Conservation (phyloP, 257 asterid genomes). For the Cordia subcordata region DNA sequence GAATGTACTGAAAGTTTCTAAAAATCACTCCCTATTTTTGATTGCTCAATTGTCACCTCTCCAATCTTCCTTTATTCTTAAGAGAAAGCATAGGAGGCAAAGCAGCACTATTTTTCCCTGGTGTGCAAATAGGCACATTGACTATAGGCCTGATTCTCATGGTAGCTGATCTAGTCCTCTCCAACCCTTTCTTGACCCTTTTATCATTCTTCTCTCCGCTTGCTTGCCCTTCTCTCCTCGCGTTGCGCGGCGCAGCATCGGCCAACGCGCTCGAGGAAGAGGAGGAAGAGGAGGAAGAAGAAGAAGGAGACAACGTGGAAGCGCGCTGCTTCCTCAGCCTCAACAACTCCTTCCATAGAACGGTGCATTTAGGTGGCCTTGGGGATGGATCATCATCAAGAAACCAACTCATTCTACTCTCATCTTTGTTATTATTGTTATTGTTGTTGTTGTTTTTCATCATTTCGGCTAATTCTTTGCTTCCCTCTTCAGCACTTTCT, state of each 20-base stretch:
- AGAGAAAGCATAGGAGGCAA: slow-evolving; percentile 55
- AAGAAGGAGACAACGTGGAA: slow-evolving; percentile 44
- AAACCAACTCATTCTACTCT: slow-evolving; percentile 51
- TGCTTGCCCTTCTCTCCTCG: slow-evolving; percentile 22
- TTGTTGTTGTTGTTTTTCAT: no score
- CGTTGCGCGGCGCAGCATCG: slow-evolving; percentile 18
- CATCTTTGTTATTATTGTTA: slow-evolving; percentile 28
- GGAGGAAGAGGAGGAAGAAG: slow-evolving; percentile 41
- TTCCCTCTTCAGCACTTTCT: slow-evolving; percentile 15
- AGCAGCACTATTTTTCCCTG: slow-evolving; percentile 39
- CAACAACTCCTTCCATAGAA: slow-evolving; percentile 72
- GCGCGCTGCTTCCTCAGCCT: slow-evolving; percentile 59
- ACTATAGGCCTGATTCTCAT: slow-evolving; percentile 65
- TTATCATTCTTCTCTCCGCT: slow-evolving; percentile 39
- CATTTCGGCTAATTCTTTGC: background rate
- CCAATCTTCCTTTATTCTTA: slow-evolving; percentile 38
- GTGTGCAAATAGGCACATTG: slow-evolving; percentile 62
- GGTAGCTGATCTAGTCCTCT: slow-evolving; percentile 55
- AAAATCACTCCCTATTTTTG: slow-evolving; percentile 6
- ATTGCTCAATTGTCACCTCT: slow-evolving; percentile 26
- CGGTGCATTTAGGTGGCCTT: slow-evolving; percentile 88
- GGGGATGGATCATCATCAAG: slow-evolving; percentile 93
- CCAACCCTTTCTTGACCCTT: slow-evolving; percentile 56
- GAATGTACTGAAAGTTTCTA: slow-evolving; percentile 15
- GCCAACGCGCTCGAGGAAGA: slow-evolving; percentile 37